These are phyloP conservation scores for Cladosporium sp. DNA, from an alignment of 2,329 filamentous ascomycete genomes.

Conservation along the genomic window DNA sequence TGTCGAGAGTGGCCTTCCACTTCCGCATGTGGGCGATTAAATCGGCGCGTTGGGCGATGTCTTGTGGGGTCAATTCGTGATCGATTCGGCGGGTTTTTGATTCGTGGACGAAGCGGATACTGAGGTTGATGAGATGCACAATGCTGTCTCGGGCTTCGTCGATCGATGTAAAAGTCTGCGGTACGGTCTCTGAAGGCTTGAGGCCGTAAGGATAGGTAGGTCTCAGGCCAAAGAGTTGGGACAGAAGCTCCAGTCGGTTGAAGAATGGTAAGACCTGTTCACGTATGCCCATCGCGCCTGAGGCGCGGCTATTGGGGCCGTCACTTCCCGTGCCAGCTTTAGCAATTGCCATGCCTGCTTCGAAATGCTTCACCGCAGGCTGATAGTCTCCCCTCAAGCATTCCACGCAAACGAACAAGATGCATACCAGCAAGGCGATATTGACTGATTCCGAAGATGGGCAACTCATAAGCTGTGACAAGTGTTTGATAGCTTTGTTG, in stretches of 20 bases:
- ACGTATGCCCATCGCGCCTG: slow-evolving; percentile 6
- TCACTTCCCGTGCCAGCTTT: not conserved
- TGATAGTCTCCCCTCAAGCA: slow-evolving; percentile 20
- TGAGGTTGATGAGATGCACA: slow-evolving; percentile 17
- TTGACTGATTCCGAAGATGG: slow-evolving; percentile 11
- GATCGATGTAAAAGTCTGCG: slow-evolving; percentile 10
- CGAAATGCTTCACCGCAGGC: slow-evolving; percentile 20
- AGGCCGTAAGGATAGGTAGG: slow-evolving; percentile 3
- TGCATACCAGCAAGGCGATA: slow-evolving; percentile 21
- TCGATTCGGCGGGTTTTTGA: slow-evolving; percentile 13
- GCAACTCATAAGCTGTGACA: slow-evolving; percentile 14
- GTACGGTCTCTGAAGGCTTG: slow-evolving; percentile 8
- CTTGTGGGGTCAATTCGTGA: slow-evolving; percentile 7
- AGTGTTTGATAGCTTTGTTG: slow-evolving; percentile 19
- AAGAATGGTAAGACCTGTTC: slow-evolving; percentile 17
- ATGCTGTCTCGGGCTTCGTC: slow-evolving; percentile 17
- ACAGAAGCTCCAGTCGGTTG: slow-evolving; percentile 17
- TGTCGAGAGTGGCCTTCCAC: slow-evolving; percentile 13
- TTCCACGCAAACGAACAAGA: slow-evolving; percentile 26
- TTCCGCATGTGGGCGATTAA: not conserved
- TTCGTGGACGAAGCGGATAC: slow-evolving; percentile 15
- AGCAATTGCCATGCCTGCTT: slow-evolving; percentile 19
- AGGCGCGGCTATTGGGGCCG: not conserved
- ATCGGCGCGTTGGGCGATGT: slow-evolving; percentile 9
- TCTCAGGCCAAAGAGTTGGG: slow-evolving; percentile 14